Evolutionary conservation across 2,329 filamentous ascomycete species (phyloP).

Genomic region (Coniochaeta sp.): DNA sequence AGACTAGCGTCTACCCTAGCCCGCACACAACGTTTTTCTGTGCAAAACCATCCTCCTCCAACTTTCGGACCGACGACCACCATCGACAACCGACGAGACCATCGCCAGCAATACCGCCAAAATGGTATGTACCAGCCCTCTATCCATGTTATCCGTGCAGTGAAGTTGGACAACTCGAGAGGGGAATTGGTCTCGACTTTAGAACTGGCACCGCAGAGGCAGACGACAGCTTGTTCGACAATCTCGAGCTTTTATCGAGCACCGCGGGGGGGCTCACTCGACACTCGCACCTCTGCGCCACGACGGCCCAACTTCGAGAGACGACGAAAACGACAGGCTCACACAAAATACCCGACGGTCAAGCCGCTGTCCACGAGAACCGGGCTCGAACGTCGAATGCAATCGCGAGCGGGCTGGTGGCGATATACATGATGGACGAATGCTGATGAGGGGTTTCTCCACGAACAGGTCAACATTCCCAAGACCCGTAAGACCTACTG

Average conservation of each 20-base stretch:
- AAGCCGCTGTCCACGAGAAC: neutral
- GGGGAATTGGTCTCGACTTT: neutral
- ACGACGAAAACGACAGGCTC: too few species aligned
- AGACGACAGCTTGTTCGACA: neutral
- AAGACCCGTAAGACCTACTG: conserved; percentile 90
- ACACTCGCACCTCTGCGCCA: too few species aligned
- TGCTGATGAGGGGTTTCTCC: conserved; percentile 22
- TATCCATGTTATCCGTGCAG: neutral
- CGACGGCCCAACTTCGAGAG: too few species aligned
- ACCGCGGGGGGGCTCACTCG: too few species aligned
- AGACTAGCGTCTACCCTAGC: conserved; percentile 1
- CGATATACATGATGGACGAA: neutral
- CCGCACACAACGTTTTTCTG: conserved; percentile 3
- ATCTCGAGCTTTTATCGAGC: too few species aligned
- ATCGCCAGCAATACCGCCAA: conserved; percentile 3
- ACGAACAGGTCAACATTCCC: conserved; percentile 86
- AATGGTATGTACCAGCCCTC: conserved; percentile 1
- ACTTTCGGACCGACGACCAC: neutral
- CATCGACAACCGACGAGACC: conserved; percentile 4
- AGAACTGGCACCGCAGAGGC: neutral
- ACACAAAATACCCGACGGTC: too few species aligned
- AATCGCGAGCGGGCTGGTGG: neutral
- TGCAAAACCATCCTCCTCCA: neutral
- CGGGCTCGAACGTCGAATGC: neutral
- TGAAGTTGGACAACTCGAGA: neutral